Evolutionary conservation across 1,284 basidiomycete genomes (phyloP).

Genomic region (Ustilago hordei): DNA sequence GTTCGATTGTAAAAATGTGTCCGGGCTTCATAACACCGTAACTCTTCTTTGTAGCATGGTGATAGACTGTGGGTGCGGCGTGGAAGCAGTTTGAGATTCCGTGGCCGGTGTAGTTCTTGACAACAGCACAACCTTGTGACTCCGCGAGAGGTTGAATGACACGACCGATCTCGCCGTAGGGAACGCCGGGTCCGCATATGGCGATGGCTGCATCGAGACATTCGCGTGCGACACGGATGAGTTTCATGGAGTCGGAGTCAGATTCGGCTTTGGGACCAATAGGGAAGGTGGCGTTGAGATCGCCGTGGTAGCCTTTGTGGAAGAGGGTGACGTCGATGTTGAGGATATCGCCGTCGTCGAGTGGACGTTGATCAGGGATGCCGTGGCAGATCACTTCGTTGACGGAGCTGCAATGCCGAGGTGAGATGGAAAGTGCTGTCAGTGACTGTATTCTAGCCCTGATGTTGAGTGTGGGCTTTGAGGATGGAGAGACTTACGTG

Average conservation of each 20-base stretch:
- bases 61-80: conserved; percentile 84
- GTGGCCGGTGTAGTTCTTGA: conserved; percentile 82
- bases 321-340: conserved; percentile 75
- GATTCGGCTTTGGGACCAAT: conserved; percentile 61
- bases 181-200: conserved; percentile 81
- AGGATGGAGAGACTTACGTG: conserved; percentile 72
- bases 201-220: conserved; percentile 80
- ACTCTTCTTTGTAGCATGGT: conserved; percentile 72
- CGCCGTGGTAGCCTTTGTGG: conserved; percentile 68
- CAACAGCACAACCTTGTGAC: conserved; percentile 75
- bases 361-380: conserved; percentile 63
- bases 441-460: not conserved
- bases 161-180: conserved; percentile 80
- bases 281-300: conserved; percentile 67
- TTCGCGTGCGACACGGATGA: conserved; percentile 69
- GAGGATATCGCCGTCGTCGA: conserved; percentile 59
- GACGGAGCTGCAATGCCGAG: conserved; percentile 73
- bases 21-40: conserved; percentile 67
- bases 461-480: too few relatives aligned
- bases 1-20: conserved; percentile 67
- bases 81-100: conserved; percentile 89
- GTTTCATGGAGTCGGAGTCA: conserved; percentile 56
- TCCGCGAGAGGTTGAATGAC: conserved; percentile 76
- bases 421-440: not conserved
- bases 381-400: conserved; percentile 98